A percentile compares a stretch with the other conserved stretches of the same genome.
phyloP scores from a whole-genome alignment of 2,329 filamentous ascomycete species.

The Juglanconis oblonga region DNA sequence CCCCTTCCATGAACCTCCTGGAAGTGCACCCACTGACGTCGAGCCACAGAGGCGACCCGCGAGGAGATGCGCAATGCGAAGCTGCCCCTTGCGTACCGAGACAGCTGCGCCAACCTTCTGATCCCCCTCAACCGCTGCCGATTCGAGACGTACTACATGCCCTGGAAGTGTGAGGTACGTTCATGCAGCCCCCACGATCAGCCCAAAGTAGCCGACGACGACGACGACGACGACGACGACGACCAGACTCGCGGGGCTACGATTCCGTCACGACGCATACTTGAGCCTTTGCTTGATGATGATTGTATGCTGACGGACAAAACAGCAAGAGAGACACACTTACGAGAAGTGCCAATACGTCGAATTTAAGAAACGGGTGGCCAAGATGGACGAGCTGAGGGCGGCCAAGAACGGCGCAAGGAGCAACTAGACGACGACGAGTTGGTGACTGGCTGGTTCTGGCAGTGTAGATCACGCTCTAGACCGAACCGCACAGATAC shows the following conservation, averaged over 20 bases:
- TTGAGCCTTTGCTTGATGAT: neutral
- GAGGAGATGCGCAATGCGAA: constrained; percentile 92
- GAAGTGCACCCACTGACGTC: constrained; percentile 1
- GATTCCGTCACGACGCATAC: neutral
- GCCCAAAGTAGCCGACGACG: neutral
- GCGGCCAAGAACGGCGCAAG: constrained; percentile 79
- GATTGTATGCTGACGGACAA: constrained; percentile 1
- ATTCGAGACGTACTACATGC: constrained; percentile 85
- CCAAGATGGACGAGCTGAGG: constrained; percentile 96
- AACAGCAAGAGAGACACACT: constrained; percentile 87
- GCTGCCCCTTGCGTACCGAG: constrained; percentile 86
- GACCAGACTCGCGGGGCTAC: too few relatives aligned
- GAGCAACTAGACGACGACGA: constrained; percentile 62
- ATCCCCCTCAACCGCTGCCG: constrained; percentile 97
- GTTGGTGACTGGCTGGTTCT: constrained; percentile 9
- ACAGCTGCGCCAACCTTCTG: constrained; percentile 90
- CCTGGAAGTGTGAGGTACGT: constrained; percentile 95
- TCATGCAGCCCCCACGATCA: neutral
- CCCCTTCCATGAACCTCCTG: neutral
- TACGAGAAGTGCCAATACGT: constrained; percentile 99
- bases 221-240: neutral
- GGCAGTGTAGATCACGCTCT: constrained; percentile 22
- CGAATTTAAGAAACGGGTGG: constrained; percentile 97
- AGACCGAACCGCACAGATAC: neutral
- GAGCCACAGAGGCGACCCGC: constrained; percentile 67